Conservation (phyloP, 768 basidiomycete species). For the Mycena indigotica region DNA sequence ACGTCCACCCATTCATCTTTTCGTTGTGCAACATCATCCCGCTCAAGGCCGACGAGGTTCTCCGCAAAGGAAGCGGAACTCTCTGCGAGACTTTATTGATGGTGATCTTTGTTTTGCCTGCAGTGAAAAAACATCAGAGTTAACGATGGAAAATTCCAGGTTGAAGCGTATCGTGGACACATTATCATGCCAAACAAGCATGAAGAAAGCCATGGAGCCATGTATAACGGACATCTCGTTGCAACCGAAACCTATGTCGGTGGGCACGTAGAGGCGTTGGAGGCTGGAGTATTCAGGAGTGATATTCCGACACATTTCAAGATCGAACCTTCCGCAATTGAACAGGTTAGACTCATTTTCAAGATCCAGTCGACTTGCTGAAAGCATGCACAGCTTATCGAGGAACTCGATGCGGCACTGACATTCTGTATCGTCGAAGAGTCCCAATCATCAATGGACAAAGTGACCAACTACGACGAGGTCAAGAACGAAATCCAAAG, state of each 20-base stretch:
- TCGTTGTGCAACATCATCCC: constrained; percentile 99
- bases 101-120: constrained; percentile 63
- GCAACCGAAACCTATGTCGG: constrained; percentile 98
- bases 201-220: constrained; percentile 87
- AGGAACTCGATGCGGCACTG: constrained; percentile 91
- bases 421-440: constrained; percentile 88
- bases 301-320: constrained; percentile 96
- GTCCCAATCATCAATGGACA: constrained; percentile 72
- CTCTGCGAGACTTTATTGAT: constrained; percentile 97
- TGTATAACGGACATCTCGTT: constrained; percentile 95
- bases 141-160: constrained; percentile 49
- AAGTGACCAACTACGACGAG: constrained; percentile 93
- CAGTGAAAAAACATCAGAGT: neutral
- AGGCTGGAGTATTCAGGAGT: constrained; percentile 96
- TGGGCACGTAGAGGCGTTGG: constrained; percentile 97
- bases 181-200: constrained; percentile 99
- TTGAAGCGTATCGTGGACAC: constrained; percentile 87
- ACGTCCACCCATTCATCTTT: constrained; percentile 99
- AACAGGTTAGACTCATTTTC: constrained; percentile 57
- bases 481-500: constrained; percentile 78
- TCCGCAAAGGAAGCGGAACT: constrained; percentile 95
- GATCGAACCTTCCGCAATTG: constrained; percentile 82
- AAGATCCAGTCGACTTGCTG: neutral
- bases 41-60: constrained; percentile 91
- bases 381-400: constrained; percentile 70